Percentiles rank a stretch among this genome's conserved stretches.
phyloP scores from a whole-genome alignment of 768 basidiomycete genomes.

The Psilocybe subaeruginosa region DNA sequence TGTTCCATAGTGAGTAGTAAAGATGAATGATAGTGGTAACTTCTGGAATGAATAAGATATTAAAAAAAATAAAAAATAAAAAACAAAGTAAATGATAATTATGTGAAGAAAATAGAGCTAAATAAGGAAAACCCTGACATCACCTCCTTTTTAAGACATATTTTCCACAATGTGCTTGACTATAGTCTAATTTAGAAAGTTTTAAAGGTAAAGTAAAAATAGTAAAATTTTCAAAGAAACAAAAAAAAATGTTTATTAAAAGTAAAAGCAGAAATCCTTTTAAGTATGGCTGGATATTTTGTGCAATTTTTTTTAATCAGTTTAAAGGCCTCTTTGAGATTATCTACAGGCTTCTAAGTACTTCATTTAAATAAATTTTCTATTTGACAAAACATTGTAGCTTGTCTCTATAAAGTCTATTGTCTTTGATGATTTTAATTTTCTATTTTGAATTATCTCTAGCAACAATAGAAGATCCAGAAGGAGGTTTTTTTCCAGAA shows the following conservation, averaged over 20 bases:
- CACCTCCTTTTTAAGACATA: background rate
- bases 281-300: background rate
- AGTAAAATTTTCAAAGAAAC: background rate
- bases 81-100: no score
- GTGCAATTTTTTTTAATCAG: background rate
- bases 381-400: slow-evolving; percentile 14
- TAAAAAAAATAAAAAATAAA: no score
- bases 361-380: slow-evolving; percentile 5
- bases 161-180: slow-evolving; percentile 5
- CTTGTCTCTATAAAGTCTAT: slow-evolving; percentile 9
- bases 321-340: background rate
- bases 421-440: slow-evolving; percentile 11
- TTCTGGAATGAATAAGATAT: no score
- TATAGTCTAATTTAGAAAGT: background rate
- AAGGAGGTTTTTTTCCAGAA: background rate
- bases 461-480: slow-evolving; percentile 3
- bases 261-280: slow-evolving; percentile 2
- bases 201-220: background rate
- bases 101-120: no score
- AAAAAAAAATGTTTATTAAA: slow-evolving; percentile 3
- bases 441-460: slow-evolving; percentile 4
- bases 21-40: no score
- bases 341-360: background rate
- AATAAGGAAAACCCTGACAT: background rate
- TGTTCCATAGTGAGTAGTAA: no score